Percentiles rank a stretch among this genome's conserved stretches.
Evolutionary conservation across 164 flowering plant genomes (phyloP).

Genomic region (Nymphaea thermarum): DNA sequence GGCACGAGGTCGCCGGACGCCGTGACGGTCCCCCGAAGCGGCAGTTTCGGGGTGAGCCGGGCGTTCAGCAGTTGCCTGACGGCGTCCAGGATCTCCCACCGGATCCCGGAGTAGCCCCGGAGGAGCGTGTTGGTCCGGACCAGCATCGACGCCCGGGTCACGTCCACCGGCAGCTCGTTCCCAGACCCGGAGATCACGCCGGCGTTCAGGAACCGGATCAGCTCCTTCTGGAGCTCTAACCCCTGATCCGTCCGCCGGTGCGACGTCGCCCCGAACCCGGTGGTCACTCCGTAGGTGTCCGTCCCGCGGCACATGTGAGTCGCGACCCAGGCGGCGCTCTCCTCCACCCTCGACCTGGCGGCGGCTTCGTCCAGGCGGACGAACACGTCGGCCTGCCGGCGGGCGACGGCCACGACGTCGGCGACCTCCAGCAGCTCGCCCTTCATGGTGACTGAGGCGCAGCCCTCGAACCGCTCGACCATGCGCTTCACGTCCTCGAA

Average conservation of each 20-base stretch:
- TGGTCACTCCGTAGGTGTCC: slow-evolving; percentile 30
- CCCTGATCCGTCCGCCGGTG: slow-evolving; percentile 27
- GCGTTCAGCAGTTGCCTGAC: slow-evolving; percentile 14
- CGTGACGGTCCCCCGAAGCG: slow-evolving; percentile 26
- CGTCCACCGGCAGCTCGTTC: slow-evolving; percentile 15
- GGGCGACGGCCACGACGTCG: slow-evolving; percentile 12
- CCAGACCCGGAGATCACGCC: slow-evolving; percentile 19
- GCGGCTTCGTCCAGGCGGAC: slow-evolving; percentile 19
- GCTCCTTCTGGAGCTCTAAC: slow-evolving; percentile 26
- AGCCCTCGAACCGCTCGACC: slow-evolving; percentile 7
- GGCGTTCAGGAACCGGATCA: slow-evolving; percentile 29
- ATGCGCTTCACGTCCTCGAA: slow-evolving; percentile 15
- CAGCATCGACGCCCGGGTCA: slow-evolving; percentile 28
- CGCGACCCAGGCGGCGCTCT: slow-evolving; percentile 23
- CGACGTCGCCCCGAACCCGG: slow-evolving; percentile 33
- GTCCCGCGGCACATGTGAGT: slow-evolving; percentile 22
- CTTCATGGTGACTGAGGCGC: slow-evolving; percentile 1
- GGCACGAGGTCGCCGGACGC: slow-evolving; percentile 36
- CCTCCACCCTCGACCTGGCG: slow-evolving; percentile 19
- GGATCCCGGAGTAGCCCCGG: slow-evolving; percentile 33
- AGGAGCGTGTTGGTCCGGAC: slow-evolving; percentile 28
- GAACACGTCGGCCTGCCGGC: slow-evolving; percentile 2
- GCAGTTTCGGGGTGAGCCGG: slow-evolving; percentile 16
- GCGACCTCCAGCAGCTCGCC: slow-evolving; percentile 9
- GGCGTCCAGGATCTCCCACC: slow-evolving; percentile 23